Conservation (phyloP, 208 protist species). For the Trypanosoma lewisi region DNA sequence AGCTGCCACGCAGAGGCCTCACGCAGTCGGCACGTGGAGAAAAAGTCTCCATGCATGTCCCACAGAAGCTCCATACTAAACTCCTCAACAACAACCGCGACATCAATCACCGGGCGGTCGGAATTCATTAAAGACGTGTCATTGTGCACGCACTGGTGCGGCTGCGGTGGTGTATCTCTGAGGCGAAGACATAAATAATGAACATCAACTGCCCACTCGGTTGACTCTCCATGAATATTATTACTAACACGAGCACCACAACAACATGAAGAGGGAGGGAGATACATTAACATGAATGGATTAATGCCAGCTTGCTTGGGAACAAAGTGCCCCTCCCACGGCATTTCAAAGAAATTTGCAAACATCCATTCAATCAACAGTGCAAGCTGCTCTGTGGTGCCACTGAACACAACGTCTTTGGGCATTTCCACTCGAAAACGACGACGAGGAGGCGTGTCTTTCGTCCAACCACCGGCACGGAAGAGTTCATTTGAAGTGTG, state of each 20-base stretch:
- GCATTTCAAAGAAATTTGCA: constrained; percentile 15
- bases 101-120: constrained; percentile 19
- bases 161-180: constrained; percentile 3
- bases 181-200: constrained; percentile 14
- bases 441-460: not conserved
- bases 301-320: constrained; percentile 2
- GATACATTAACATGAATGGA: constrained; percentile 12
- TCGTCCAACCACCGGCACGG: constrained; percentile 13
- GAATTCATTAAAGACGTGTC: constrained; percentile 1
- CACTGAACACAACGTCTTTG: constrained; percentile 7
- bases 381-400: constrained; percentile 21
- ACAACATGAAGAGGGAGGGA: too few relatives aligned
- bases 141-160: constrained; percentile 5
- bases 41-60: constrained; percentile 14
- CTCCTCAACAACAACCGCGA: constrained; percentile 15
- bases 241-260: too few relatives aligned
- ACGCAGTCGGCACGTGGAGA: constrained; percentile 2
- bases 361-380: constrained; percentile 26
- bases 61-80: constrained; percentile 16
- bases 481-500: constrained; percentile 20
- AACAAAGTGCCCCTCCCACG: constrained; percentile 22
- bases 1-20: constrained; percentile 21
- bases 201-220: constrained; percentile 14
- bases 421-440: constrained; percentile 15
- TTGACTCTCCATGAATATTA: constrained; percentile 2